These are phyloP conservation scores for Cryphonectria carpinicola DNA, from an alignment of 2,329 filamentous ascomycete genomes.

Conservation along the genomic window DNA sequence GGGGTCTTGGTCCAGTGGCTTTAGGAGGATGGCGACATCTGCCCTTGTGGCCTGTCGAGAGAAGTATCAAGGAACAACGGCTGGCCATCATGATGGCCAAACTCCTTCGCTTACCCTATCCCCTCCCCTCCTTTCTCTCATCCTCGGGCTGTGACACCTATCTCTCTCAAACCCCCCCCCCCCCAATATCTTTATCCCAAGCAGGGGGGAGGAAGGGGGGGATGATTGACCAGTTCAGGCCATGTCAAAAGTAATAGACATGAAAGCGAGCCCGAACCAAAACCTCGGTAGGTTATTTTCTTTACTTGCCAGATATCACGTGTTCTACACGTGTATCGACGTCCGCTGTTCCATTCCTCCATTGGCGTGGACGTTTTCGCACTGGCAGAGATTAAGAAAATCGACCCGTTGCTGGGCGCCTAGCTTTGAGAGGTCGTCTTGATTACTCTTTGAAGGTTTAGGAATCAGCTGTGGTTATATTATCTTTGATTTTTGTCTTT, in stretches of 20 bases:
- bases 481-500: background rate
- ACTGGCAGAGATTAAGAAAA: slow-evolving; percentile 35
- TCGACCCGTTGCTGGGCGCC: slow-evolving; percentile 39
- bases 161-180: background rate
- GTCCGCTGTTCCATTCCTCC: slow-evolving; percentile 32
- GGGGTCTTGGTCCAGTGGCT: background rate
- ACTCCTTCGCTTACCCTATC: background rate
- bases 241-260: background rate
- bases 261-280: background rate
- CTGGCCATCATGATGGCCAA: background rate
- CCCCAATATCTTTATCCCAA: too few species aligned
- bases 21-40: background rate
- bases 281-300: background rate
- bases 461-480: slow-evolving; percentile 41
- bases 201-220: background rate
- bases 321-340: slow-evolving; percentile 32
- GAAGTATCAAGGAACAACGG: background rate
- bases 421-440: slow-evolving; percentile 38
- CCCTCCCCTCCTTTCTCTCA: background rate
- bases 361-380: slow-evolving; percentile 34
- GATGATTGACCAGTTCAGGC: background rate
- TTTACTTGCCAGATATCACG: slow-evolving; percentile 32
- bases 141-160: background rate
- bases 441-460: slow-evolving; percentile 34
- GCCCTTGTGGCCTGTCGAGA: background rate